These are phyloP conservation scores for Pleurotus pulmonarius DNA, from an alignment of 768 basidiomycete species.

Conservation along the genomic window DNA sequence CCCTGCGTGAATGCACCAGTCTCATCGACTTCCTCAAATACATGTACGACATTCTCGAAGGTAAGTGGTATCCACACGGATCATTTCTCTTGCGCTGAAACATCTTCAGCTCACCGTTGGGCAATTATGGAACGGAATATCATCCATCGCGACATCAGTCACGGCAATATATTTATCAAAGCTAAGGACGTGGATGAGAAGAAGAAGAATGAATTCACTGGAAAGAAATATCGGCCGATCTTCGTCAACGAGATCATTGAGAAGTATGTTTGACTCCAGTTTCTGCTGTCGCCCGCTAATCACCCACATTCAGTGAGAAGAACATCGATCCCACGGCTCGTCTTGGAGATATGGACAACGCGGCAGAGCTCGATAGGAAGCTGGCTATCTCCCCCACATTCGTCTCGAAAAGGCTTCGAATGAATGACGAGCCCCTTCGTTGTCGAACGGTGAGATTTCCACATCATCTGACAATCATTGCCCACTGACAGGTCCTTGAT, in stretches of 20 bases:
- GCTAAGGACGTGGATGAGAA: neutral
- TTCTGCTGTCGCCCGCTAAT: neutral
- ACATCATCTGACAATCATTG: too few species aligned
- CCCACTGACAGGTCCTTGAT: too few species aligned
- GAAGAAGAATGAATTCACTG: neutral
- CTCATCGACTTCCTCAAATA: neutral
- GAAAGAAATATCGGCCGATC: neutral
- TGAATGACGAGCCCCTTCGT: neutral
- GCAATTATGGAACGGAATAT: neutral
- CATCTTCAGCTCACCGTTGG: neutral
- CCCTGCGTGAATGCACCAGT: neutral
- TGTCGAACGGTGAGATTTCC: neutral
- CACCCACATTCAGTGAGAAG: too few species aligned
- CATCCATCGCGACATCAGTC: conserved; percentile 2
- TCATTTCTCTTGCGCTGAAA: neutral
- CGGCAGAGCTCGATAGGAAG: too few species aligned
- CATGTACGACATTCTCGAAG: conserved; percentile 6
- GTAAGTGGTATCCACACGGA: neutral
- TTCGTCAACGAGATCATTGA: neutral
- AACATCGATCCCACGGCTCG: too few species aligned
- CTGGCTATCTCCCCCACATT: too few species aligned
- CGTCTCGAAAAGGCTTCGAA: neutral
- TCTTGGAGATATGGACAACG: too few species aligned
- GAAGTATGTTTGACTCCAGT: neutral
- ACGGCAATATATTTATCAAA: neutral